Evolutionary conservation across 2,329 filamentous ascomycete genomes (phyloP).

Genomic region (Trichoderma afroharzianum): DNA sequence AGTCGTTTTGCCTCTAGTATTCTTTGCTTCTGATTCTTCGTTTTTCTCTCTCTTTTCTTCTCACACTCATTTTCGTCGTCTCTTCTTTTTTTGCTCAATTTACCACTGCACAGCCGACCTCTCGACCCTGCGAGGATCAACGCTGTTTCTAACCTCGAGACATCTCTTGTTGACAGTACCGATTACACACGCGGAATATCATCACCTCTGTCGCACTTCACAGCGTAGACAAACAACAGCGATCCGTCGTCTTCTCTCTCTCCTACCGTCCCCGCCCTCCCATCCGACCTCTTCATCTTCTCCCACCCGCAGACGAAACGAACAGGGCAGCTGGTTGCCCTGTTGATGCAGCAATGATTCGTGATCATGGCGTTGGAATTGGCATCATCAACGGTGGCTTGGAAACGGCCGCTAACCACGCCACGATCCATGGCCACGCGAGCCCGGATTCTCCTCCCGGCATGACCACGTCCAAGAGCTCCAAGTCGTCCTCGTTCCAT

Average conservation of each 20-base stretch:
- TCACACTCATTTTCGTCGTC: neutral
- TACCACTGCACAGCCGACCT: neutral
- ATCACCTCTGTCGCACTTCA: neutral
- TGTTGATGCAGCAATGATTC: constrained; percentile 29
- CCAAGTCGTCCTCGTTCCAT: constrained; percentile 83
- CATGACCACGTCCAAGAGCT: constrained; percentile 79
- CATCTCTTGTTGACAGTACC: neutral
- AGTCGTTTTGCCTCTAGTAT: constrained; percentile 5
- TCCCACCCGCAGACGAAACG: neutral
- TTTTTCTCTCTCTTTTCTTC: neutral
- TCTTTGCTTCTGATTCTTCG: neutral
- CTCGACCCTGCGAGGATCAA: neutral
- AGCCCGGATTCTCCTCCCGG: constrained; percentile 47
- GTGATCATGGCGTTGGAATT: constrained; percentile 29
- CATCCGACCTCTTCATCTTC: neutral
- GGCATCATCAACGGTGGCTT: constrained; percentile 18
- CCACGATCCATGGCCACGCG: constrained; percentile 23
- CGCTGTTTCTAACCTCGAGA: constrained; percentile 7
- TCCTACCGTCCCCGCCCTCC: neutral
- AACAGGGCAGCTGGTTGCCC: constrained; percentile 9
- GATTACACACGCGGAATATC: neutral
- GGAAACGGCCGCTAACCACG: neutral
- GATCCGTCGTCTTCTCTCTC: neutral
- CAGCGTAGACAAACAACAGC: neutral
- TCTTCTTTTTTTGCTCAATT: neutral